Conservation (phyloP, 345 rosid species). For the Lepidium sativum region DNA sequence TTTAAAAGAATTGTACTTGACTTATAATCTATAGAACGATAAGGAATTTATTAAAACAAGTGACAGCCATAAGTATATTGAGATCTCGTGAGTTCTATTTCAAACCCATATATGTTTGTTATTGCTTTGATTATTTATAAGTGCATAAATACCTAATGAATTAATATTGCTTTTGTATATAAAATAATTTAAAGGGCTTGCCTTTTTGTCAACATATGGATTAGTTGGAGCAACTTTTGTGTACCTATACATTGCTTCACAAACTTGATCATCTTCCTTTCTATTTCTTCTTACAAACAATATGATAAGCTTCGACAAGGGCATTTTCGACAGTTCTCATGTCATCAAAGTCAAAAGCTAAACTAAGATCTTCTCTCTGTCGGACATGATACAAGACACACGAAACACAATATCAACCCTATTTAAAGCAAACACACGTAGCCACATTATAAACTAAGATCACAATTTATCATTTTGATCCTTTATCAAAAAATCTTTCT, state of each 20-base stretch:
- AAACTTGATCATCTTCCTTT: constrained; percentile 24
- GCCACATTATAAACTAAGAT: constrained; percentile 2
- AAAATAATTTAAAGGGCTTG: background rate
- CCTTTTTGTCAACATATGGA: constrained; percentile 30
- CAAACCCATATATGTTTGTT: background rate
- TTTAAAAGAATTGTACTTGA: background rate
- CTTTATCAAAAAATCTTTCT: background rate
- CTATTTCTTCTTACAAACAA: background rate
- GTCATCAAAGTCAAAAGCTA: constrained; percentile 20
- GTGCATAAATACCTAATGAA: background rate
- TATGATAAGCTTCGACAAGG: constrained; percentile 14
- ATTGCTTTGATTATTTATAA: background rate
- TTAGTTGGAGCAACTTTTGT: constrained; percentile 34
- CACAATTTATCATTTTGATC: background rate
- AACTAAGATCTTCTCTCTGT: constrained; percentile 24
- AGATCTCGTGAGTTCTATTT: background rate
- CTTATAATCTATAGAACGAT: background rate
- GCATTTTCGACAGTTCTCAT: background rate
- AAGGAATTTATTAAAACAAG: background rate
- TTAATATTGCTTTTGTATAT: background rate
- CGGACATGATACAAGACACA: constrained; percentile 21
- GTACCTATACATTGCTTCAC: constrained; percentile 27
- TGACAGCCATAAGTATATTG: too few species aligned
- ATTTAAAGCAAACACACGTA: constrained; percentile 17
- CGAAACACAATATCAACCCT: constrained; percentile 2